Percentiles rank a stretch among this genome's conserved stretches.
Evolutionary conservation across 345 rosid species (phyloP).

Genomic region (Lepidium didymum): DNA sequence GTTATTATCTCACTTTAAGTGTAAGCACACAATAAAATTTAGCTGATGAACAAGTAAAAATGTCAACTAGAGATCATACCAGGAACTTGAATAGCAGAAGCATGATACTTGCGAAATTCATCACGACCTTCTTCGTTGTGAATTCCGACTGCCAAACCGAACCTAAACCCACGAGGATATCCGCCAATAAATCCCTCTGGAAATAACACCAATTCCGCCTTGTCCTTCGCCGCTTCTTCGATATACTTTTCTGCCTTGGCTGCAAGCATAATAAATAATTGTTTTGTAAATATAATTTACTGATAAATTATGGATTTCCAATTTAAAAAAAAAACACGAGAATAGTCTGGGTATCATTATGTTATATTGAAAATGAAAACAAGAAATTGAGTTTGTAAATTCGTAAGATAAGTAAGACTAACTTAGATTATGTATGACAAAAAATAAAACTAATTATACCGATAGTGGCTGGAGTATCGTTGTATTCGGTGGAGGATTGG

Average conservation of each 20-base stretch:
- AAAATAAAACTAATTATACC: background rate
- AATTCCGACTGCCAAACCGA: constrained; percentile 58
- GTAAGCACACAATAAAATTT: too few species aligned
- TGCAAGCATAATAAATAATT: too few species aligned
- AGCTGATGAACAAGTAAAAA: too few species aligned
- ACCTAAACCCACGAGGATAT: constrained; percentile 73
- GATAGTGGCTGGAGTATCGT: constrained; percentile 72
- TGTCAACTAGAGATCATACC: background rate
- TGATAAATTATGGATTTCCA: too few species aligned
- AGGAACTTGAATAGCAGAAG: constrained; percentile 52
- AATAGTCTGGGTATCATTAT: too few species aligned
- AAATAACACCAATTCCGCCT: constrained; percentile 60
- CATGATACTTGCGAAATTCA: constrained; percentile 74
- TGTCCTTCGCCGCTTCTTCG: constrained; percentile 63
- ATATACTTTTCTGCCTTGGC: constrained; percentile 65
- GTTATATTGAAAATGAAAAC: too few species aligned
- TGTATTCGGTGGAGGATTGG: constrained; percentile 80
- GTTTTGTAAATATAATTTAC: too few species aligned
- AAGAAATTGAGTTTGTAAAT: too few species aligned
- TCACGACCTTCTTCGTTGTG: constrained; percentile 65
- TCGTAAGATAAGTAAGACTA: too few species aligned
- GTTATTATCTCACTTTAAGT: too few species aligned
- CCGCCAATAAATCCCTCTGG: constrained; percentile 88
- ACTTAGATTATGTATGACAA: too few species aligned
- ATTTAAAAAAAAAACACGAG: too few species aligned